Evolutionary conservation across 139 green algal genomes (phyloP).

Genomic region (Auxenochlorella pyrenoidosa): DNA sequence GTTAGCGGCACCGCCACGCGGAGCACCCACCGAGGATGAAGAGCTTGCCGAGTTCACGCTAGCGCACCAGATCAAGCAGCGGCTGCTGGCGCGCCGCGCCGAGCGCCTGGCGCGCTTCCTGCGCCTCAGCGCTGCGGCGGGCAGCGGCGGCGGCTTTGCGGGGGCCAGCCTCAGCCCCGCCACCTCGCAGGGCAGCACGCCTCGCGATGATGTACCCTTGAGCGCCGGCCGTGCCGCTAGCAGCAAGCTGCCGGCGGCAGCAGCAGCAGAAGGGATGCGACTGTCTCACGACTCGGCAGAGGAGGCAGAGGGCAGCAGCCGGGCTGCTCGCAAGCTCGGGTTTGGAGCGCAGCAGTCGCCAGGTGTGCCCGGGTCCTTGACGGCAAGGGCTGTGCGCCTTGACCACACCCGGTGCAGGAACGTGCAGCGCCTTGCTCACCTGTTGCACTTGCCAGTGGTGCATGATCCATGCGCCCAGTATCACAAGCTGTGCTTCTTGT

Average conservation of each 20-base stretch:
- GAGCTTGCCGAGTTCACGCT: background rate
- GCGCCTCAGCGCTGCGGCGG: background rate
- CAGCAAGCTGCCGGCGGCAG: background rate
- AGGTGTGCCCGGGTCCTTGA: background rate
- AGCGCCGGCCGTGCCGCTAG: background rate
- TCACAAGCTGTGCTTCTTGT: background rate
- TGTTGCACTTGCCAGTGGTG: no score
- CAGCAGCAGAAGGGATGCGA: background rate
- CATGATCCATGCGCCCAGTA: background rate
- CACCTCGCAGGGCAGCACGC: background rate
- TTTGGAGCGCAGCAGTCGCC: constrained; percentile 1
- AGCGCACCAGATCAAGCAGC: constrained; percentile 18
- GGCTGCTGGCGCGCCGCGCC: background rate
- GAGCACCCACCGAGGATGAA: background rate
- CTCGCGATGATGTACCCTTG: background rate
- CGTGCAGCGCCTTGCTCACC: no score
- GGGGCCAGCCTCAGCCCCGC: background rate
- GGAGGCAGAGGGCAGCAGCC: background rate
- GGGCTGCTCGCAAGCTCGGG: background rate
- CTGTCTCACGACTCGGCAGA: background rate
- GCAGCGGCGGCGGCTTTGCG: background rate
- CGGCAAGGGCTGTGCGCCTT: no score
- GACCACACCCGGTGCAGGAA: no score
- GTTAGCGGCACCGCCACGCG: background rate
- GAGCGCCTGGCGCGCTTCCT: constrained; percentile 20